A percentile compares a stretch with the other conserved stretches of the same genome.
Evolutionary conservation across 2,329 filamentous ascomycete genomes (phyloP).

Genomic region (Coniochaeta prunicola): DNA sequence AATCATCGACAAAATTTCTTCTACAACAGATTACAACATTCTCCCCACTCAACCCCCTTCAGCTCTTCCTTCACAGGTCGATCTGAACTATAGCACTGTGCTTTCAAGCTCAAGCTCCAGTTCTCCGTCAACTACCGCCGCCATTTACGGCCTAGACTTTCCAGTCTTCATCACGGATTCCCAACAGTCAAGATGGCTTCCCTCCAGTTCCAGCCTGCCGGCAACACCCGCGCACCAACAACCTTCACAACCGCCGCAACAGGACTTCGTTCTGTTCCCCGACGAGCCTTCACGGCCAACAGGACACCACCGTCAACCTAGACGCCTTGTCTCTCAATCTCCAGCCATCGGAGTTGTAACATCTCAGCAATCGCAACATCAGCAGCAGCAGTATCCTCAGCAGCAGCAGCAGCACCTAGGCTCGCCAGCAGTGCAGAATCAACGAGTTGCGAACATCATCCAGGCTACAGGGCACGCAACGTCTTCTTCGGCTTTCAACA

Average conservation of each 20-base stretch:
- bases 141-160: conserved; percentile 59
- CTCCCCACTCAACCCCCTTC: conserved; percentile 42
- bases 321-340: conserved; percentile 30
- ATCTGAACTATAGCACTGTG: conserved; percentile 62
- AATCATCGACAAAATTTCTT: conserved; percentile 47
- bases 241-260: conserved; percentile 46
- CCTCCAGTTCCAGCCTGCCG: conserved; percentile 61
- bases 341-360: conserved; percentile 31
- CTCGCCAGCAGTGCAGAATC: conserved; percentile 42
- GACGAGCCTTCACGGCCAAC: not conserved
- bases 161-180: conserved; percentile 80
- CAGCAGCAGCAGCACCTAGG: conserved; percentile 25
- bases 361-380: conserved; percentile 36
- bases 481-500: conserved; percentile 46
- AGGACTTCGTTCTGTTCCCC: conserved; percentile 73
- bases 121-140: conserved; percentile 48
- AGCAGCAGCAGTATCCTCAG: conserved; percentile 34
- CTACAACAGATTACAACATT: conserved; percentile 20
- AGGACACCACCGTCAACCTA: conserved; percentile 28
- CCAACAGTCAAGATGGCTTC: conserved; percentile 69
- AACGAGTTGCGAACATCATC: conserved; percentile 52
- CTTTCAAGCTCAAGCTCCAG: conserved; percentile 48
- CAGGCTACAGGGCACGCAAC: conserved; percentile 48
- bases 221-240: conserved; percentile 52
- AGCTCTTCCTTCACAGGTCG: conserved; percentile 50